These are phyloP conservation scores for Graphilbum sp. DNA, from an alignment of 2,329 filamentous ascomycete genomes.

Conservation along the genomic window DNA sequence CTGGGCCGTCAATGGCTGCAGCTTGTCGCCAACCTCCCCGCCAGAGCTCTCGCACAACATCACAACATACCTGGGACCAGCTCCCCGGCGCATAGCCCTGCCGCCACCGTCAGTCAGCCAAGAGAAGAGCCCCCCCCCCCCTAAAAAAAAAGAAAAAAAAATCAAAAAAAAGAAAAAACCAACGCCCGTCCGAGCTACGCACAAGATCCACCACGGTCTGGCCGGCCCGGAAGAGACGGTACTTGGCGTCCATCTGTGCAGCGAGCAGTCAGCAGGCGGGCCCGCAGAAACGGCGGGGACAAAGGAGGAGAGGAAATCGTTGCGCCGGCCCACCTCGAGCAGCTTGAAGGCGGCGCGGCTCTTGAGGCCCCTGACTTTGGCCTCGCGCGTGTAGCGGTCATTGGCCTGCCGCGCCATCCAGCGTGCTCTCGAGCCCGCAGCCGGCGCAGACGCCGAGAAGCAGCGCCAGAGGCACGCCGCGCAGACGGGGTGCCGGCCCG, in stretches of 20 bases:
- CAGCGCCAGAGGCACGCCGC: neutral
- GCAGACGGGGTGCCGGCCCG: neutral
- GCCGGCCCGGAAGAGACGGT: constrained; percentile 60
- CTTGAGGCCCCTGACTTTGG: constrained; percentile 66
- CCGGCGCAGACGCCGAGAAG: neutral
- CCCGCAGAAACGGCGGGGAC: too few species aligned
- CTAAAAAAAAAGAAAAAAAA: too few species aligned
- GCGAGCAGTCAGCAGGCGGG: too few species aligned
- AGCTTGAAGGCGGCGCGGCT: constrained; percentile 90
- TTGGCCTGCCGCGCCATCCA: constrained; percentile 69
- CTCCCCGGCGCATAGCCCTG: constrained; percentile 63
- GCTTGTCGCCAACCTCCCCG: too few species aligned
- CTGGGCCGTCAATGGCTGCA: constrained; percentile 32
- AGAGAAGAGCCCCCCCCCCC: too few species aligned
- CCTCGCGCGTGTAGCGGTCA: constrained; percentile 59
- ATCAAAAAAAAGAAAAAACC: too few species aligned
- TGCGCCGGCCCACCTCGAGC: constrained; percentile 46
- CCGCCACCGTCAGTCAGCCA: neutral
- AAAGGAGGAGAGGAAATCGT: neutral
- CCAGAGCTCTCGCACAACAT: too few species aligned
- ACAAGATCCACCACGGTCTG: constrained; percentile 86
- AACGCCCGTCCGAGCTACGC: constrained; percentile 15
- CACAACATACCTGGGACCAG: constrained; percentile 44
- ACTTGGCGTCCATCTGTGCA: constrained; percentile 60
- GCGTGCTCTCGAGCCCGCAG: constrained; percentile 44